Conservation (phyloP, 345 rosid genomes). For the Populus deltoides region DNA sequence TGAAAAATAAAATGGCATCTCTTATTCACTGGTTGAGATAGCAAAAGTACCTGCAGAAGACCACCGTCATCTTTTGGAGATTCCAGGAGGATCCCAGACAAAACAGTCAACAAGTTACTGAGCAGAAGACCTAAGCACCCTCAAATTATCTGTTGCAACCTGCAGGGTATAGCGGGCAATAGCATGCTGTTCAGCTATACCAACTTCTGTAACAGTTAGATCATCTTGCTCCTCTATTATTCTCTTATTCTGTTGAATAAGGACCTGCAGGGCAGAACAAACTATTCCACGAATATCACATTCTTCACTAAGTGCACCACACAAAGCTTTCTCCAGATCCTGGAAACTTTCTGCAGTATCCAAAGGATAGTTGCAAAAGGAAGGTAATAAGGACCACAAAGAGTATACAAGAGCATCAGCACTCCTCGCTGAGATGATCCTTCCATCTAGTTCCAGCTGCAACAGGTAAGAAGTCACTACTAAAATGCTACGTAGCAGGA, state of each 20-base stretch:
- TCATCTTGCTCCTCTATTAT: constrained; percentile 41
- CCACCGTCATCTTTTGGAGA: constrained; percentile 83
- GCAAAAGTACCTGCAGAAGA: constrained; percentile 65
- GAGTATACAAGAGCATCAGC: constrained; percentile 70
- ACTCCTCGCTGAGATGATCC: constrained; percentile 54
- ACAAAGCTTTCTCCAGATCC: constrained; percentile 51
- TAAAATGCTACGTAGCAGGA: constrained; percentile 9
- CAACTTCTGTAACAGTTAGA: constrained; percentile 31
- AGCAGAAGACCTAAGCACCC: constrained; percentile 55
- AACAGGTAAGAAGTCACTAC: constrained; percentile 25
- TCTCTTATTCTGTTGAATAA: constrained; percentile 69
- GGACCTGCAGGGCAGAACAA: constrained; percentile 67
- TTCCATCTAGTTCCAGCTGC: constrained; percentile 79
- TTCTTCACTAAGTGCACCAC: constrained; percentile 58
- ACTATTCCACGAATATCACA: constrained; percentile 61
- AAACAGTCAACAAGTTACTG: constrained; percentile 53
- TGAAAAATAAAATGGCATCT: neutral
- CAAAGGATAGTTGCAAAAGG: constrained; percentile 80
- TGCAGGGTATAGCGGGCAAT: constrained; percentile 45
- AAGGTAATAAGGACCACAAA: constrained; percentile 87
- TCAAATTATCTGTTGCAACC: constrained; percentile 58
- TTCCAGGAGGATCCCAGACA: constrained; percentile 64
- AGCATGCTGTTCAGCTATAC: constrained; percentile 52
- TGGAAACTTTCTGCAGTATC: constrained; percentile 75
- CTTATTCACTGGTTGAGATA: neutral